Conservation (phyloP, 345 rosid species). For the Orychophragmus violaceus region DNA sequence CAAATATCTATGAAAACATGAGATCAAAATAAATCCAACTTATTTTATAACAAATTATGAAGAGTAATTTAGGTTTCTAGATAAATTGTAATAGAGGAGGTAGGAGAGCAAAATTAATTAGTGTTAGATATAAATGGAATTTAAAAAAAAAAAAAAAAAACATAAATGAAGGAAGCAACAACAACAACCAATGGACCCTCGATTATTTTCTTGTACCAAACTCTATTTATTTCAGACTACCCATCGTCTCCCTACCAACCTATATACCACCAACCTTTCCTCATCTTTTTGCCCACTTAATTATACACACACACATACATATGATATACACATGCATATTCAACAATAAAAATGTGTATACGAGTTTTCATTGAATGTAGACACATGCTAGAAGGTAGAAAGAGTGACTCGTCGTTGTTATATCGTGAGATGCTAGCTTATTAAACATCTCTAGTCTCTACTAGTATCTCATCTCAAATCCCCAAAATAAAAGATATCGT, state of each 20-base stretch:
- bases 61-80: slow-evolving; percentile 14
- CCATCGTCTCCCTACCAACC: slow-evolving; percentile 35
- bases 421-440: not conserved
- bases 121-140: not conserved
- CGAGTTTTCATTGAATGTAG: slow-evolving; percentile 14
- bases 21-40: not conserved
- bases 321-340: not conserved
- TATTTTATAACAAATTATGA: not conserved
- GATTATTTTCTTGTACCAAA: slow-evolving; percentile 36
- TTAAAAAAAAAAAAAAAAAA: not conserved
- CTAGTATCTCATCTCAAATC: not conserved
- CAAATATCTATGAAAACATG: not conserved
- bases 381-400: not conserved
- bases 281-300: slow-evolving; percentile 27
- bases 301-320: not conserved
- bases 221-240: slow-evolving; percentile 30
- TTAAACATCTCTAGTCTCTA: not conserved
- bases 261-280: slow-evolving; percentile 36
- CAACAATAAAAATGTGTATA: not conserved
- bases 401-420: not conserved
- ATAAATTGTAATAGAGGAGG: slow-evolving; percentile 8
- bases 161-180: slow-evolving; percentile 33
- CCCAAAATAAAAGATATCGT: not conserved
- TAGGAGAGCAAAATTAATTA: slow-evolving; percentile 3
- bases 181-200: slow-evolving; percentile 30